Evolutionary conservation across 345 rosid genomes (phyloP).

Genomic region (Sisymbrium altissimum): DNA sequence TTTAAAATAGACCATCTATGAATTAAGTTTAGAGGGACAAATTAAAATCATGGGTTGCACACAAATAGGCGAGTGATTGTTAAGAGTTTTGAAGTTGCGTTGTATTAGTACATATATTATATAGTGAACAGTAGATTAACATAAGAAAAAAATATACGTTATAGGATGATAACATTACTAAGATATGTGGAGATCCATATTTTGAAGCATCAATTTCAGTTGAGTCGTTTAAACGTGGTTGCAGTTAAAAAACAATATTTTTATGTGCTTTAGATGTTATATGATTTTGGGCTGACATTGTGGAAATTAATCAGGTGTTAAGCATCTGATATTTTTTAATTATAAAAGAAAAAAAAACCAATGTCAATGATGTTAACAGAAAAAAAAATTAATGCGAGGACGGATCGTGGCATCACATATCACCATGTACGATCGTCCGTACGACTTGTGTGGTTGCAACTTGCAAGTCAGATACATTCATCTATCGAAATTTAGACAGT

Average conservation of each 20-base stretch:
- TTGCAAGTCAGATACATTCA: not conserved
- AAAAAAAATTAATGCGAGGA: not conserved
- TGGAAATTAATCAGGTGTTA: no score
- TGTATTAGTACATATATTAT: not conserved
- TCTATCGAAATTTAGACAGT: not conserved
- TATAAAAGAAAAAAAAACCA: not conserved
- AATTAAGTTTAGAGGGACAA: not conserved
- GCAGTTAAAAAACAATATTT: no score
- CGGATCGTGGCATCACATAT: slow-evolving; percentile 21
- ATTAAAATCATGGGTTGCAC: not conserved
- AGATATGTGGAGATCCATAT: not conserved
- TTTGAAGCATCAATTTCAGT: no score
- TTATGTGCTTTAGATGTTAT: no score
- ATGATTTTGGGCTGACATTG: no score
- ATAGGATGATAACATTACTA: not conserved
- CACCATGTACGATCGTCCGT: not conserved
- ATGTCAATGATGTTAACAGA: not conserved
- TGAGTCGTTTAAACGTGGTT: no score
- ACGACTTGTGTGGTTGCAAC: not conserved
- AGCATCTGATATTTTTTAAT: no score
- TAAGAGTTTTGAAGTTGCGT: not conserved
- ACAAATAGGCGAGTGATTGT: not conserved
- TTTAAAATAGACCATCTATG: not conserved
- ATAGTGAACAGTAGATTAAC: not conserved
- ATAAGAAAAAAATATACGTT: not conserved